phyloP scores from a whole-genome alignment of 73 alveolate species.

The Symbiodinium natans region DNA sequence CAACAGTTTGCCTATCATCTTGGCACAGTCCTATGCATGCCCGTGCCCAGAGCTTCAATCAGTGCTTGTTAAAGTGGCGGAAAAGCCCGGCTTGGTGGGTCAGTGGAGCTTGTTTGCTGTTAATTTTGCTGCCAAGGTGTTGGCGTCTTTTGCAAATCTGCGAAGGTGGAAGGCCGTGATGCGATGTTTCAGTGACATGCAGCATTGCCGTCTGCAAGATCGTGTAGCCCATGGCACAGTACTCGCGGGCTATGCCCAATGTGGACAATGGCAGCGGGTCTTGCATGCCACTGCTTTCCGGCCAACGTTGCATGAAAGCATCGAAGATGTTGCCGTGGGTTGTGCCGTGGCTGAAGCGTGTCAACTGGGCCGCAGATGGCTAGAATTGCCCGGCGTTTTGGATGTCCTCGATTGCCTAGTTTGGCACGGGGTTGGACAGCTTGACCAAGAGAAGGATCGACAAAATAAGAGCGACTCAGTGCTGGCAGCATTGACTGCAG shows the following conservation, averaged over 20 bases:
- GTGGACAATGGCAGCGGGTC: not conserved
- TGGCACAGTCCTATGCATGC: not conserved
- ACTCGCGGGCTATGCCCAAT: not conserved
- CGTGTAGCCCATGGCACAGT: not conserved
- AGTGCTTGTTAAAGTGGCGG: too few species aligned
- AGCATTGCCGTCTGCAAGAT: not conserved
- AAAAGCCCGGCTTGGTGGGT: too few species aligned
- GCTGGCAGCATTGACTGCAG: not conserved
- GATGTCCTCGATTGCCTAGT: not conserved
- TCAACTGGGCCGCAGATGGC: not conserved
- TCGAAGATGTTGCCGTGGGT: not conserved
- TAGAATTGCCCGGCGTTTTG: not conserved
- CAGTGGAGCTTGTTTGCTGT: too few species aligned
- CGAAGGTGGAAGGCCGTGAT: not conserved
- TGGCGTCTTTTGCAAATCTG: not conserved
- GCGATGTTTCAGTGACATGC: not conserved
- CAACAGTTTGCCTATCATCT: not conserved
- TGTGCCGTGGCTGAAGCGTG: slow-evolving; percentile 1
- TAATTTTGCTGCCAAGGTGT: not conserved
- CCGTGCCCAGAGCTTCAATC: not conserved
- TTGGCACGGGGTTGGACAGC: not conserved
- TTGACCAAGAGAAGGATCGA: not conserved
- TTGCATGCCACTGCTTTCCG: not conserved
- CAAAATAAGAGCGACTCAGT: not conserved
- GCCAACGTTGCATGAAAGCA: not conserved